Conservation (phyloP, 129 eudicot genomes). For the Flaveria linearis region DNA sequence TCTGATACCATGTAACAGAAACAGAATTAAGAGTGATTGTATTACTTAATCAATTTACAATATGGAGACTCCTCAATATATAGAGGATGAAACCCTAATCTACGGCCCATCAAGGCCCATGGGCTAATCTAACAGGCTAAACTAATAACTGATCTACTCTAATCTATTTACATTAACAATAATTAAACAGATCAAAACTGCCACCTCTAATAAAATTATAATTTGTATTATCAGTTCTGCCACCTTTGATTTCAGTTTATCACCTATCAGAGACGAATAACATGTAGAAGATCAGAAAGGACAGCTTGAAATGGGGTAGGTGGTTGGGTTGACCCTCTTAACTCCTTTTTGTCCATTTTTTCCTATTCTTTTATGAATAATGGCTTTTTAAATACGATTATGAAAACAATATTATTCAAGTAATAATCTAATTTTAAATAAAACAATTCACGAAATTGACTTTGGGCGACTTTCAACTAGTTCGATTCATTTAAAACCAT, state of each 20-base stretch:
- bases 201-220: background rate
- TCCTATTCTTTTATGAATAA: background rate
- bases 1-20: too few species aligned
- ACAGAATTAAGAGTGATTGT: too few species aligned
- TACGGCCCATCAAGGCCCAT: too few species aligned
- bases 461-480: slow-evolving; percentile 2
- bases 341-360: background rate
- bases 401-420: background rate
- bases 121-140: too few species aligned
- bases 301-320: background rate
- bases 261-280: background rate
- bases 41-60: too few species aligned
- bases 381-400: background rate
- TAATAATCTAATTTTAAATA: background rate
- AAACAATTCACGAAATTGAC: background rate
- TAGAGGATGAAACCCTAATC: too few species aligned
- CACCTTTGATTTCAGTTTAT: background rate
- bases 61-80: too few species aligned
- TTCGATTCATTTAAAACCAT: background rate
- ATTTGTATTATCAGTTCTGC: background rate
- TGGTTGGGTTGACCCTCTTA: background rate
- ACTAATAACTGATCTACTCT: too few species aligned
- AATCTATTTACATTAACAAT: too few species aligned
- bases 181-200: background rate
- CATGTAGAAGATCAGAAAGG: background rate